phyloP scores from a whole-genome alignment of 1,284 basidiomycete species.

The Apiotrichum sp. region DNA sequence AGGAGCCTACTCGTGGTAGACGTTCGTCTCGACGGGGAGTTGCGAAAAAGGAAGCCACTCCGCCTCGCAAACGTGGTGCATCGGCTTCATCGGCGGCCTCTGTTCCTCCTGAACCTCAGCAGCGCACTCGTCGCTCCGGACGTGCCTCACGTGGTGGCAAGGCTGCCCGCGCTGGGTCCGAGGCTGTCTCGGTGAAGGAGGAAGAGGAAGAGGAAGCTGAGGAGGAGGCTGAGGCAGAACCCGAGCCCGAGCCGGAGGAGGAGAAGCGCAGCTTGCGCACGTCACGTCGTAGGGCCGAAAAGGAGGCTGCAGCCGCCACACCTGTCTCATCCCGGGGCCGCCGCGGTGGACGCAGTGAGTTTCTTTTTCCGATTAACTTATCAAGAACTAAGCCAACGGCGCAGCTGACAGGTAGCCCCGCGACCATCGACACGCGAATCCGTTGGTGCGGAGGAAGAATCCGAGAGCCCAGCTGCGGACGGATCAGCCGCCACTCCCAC shows the following conservation, averaged over 20 bases:
- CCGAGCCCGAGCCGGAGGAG: slow-evolving; percentile 23
- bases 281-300: slow-evolving; percentile 21
- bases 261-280: slow-evolving; percentile 23
- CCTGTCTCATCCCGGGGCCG: slow-evolving; percentile 13
- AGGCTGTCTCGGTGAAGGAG: slow-evolving; percentile 26
- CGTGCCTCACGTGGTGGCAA: slow-evolving; percentile 24
- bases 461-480: slow-evolving; percentile 8
- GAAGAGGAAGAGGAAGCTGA: slow-evolving; percentile 18
- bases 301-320: slow-evolving; percentile 10
- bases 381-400: slow-evolving; percentile 4
- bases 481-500: slow-evolving; percentile 1
- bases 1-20: slow-evolving; percentile 18
- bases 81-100: slow-evolving; percentile 30
- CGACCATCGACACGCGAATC: slow-evolving; percentile 25
- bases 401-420: slow-evolving; percentile 32
- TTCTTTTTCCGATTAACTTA: neutral
- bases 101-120: slow-evolving; percentile 15
- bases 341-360: slow-evolving; percentile 16
- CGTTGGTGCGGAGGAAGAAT: slow-evolving; percentile 21
- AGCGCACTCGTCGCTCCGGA: slow-evolving; percentile 12
- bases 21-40: slow-evolving; percentile 15
- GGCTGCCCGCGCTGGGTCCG: slow-evolving; percentile 26
- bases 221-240: slow-evolving; percentile 12
- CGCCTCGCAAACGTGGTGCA: slow-evolving; percentile 28
- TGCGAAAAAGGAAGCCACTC: slow-evolving; percentile 16